Evolutionary conservation across 2,329 filamentous ascomycete genomes (phyloP).

Genomic region (Chrysosporium queenslandicum): DNA sequence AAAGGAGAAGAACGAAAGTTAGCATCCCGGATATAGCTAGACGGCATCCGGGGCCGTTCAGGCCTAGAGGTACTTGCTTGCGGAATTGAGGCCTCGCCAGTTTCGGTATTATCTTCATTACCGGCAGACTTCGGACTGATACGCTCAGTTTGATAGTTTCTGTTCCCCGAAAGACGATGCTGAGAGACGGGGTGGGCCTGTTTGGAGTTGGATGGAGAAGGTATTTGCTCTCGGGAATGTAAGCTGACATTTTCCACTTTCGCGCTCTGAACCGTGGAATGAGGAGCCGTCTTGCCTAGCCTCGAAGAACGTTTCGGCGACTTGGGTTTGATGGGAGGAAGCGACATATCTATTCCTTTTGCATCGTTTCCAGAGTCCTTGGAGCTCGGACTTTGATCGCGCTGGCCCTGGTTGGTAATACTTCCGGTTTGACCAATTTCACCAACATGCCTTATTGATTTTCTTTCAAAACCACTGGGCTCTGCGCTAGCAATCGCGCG

Average conservation of each 20-base stretch:
- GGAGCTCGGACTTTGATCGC: neutral
- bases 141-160: neutral
- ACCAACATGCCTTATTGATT: neutral
- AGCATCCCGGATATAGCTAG: slow-evolving; percentile 17
- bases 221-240: neutral
- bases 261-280: neutral
- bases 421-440: neutral
- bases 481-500: slow-evolving; percentile 1
- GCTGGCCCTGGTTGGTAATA: neutral
- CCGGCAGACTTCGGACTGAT: too few relatives aligned
- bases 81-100: neutral
- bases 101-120: neutral
- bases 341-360: neutral
- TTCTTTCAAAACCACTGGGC: neutral
- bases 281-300: neutral
- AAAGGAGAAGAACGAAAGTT: slow-evolving; percentile 29
- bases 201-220: neutral
- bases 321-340: neutral
- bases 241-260: neutral
- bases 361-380: neutral
- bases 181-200: neutral
- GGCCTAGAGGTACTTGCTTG: neutral
- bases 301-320: neutral
- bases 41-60: slow-evolving; percentile 4
- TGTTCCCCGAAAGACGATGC: neutral